These are phyloP conservation scores for Jaltomata sinuosa DNA, from an alignment of 257 asterid species.

Conservation along the genomic window DNA sequence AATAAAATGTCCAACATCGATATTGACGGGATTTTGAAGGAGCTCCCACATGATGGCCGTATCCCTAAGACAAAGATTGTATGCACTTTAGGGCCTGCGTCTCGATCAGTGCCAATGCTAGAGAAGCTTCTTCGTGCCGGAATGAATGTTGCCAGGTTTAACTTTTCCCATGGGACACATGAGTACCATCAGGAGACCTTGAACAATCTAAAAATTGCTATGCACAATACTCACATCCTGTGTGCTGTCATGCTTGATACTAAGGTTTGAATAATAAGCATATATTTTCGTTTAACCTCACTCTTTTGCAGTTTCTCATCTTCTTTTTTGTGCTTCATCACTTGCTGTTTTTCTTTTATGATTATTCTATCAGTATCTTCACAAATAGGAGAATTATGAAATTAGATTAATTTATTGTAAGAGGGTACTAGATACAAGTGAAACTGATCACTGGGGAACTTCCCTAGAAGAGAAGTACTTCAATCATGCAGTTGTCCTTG, in stretches of 20 bases:
- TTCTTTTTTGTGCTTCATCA: not conserved
- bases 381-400: not conserved
- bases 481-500: not conserved
- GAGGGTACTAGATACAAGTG: not conserved
- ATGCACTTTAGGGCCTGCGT: constrained; percentile 79
- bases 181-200: constrained; percentile 75
- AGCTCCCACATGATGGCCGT: constrained; percentile 29
- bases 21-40: constrained; percentile 49
- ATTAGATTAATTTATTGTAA: not conserved
- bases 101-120: constrained; percentile 54
- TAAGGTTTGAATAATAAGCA: not conserved
- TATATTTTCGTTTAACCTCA: not conserved
- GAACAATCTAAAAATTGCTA: constrained; percentile 48
- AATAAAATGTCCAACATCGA: constrained; percentile 46
- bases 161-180: constrained; percentile 76
- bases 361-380: not conserved
- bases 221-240: constrained; percentile 61
- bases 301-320: not conserved
- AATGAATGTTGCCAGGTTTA: constrained; percentile 79
- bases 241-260: constrained; percentile 87
- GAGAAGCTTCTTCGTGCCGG: constrained; percentile 80
- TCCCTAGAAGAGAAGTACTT: not conserved
- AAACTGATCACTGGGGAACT: not conserved
- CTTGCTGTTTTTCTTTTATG: not conserved
- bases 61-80: constrained; percentile 75